phyloP scores from a whole-genome alignment of 202 grass and related monocot species.

The Brachypodium distachyon region DNA sequence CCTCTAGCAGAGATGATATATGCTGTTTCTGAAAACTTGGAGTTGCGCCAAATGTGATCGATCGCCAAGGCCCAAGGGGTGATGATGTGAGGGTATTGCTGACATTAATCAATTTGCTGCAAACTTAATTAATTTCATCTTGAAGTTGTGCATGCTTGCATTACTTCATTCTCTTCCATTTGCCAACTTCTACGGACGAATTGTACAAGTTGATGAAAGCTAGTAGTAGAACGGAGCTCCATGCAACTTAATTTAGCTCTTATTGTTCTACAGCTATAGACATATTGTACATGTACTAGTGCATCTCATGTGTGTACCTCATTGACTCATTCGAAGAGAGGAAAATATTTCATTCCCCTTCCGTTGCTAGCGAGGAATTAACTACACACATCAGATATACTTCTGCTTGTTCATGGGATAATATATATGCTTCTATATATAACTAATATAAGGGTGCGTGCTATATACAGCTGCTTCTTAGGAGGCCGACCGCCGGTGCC shows the following conservation, averaged over 20 bases:
- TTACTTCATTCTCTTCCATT: conserved; percentile 33
- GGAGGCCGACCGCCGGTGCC: background rate
- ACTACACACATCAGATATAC: background rate
- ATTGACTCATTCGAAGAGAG: conserved; percentile 31
- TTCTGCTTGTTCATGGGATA: conserved; percentile 10
- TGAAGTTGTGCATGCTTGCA: conserved; percentile 11
- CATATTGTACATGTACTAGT: conserved; percentile 73
- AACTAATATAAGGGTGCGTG: too few relatives aligned
- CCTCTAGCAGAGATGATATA: background rate
- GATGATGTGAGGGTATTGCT: too few relatives aligned
- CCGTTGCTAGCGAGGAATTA: conserved; percentile 24
- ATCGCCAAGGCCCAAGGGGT: too few relatives aligned
- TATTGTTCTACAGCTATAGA: conserved; percentile 26
- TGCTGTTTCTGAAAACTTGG: background rate
- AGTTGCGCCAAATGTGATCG: conserved; percentile 30
- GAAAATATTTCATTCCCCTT: conserved; percentile 5
- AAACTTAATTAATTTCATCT: conserved; percentile 28
- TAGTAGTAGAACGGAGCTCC: conserved; percentile 21
- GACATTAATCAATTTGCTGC: conserved; percentile 3
- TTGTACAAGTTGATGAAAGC: background rate
- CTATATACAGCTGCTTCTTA: background rate
- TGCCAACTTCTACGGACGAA: conserved; percentile 7
- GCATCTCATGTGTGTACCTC: conserved; percentile 43
- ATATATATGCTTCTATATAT: background rate
- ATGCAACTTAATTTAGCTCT: conserved; percentile 8